These are phyloP conservation scores for Beauveria pseudobassiana DNA, from an alignment of 2,329 filamentous ascomycete species.

Conservation along the genomic window DNA sequence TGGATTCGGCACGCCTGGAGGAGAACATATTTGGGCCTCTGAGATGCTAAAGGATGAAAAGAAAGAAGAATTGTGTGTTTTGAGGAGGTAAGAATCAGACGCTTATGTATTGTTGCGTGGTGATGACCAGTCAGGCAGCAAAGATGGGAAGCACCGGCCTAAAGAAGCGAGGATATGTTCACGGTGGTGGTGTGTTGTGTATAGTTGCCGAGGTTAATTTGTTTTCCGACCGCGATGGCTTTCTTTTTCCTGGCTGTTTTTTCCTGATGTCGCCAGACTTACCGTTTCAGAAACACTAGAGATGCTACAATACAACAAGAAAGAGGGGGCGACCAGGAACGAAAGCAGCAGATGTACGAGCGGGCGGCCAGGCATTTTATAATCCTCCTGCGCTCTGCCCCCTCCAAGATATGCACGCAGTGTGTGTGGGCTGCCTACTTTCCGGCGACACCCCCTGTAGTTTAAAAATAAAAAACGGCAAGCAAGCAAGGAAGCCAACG, in stretches of 20 bases:
- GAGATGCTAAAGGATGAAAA: neutral
- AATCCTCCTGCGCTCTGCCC: neutral
- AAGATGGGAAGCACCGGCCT: neutral
- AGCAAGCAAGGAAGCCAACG: neutral
- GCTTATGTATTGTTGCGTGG: neutral
- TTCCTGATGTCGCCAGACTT: neutral
- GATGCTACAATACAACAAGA: neutral
- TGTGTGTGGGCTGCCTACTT: slow-evolving; percentile 3
- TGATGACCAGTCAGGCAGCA: neutral
- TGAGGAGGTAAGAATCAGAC: neutral
- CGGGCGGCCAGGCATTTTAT: slow-evolving; percentile 2
- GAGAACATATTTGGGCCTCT: slow-evolving; percentile 33
- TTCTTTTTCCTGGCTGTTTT: neutral
- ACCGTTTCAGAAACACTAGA: neutral
- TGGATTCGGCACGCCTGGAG: slow-evolving; percentile 36
- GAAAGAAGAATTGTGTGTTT: neutral
- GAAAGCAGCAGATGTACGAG: neutral
- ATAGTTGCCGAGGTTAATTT: neutral
- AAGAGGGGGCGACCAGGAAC: neutral
- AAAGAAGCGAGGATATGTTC: neutral
- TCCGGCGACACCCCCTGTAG: slow-evolving; percentile 2
- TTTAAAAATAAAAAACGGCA: neutral
- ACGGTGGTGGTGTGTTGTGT: neutral
- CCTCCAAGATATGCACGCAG: neutral
- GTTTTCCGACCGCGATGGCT: neutral